phyloP scores from a whole-genome alignment of 208 protist species.

The Trypanosoma grayi region DNA sequence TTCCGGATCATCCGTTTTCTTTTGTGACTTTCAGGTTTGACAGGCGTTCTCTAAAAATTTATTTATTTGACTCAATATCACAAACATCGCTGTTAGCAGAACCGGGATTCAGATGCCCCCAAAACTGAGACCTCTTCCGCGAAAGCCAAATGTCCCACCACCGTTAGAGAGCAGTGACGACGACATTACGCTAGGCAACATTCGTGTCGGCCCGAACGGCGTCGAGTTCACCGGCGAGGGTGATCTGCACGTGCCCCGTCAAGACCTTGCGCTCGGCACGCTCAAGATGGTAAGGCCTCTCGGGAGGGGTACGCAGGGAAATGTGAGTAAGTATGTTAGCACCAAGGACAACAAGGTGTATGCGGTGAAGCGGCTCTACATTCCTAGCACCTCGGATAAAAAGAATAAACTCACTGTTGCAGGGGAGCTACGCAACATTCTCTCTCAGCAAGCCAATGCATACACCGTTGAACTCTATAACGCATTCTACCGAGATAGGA shows the following conservation, averaged over 20 bases:
- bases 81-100: not conserved
- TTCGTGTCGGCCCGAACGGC: slow-evolving; percentile 60
- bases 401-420: slow-evolving; percentile 71
- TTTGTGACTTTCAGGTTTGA: not conserved
- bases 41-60: no score
- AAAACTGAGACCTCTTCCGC: slow-evolving; percentile 65
- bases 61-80: no score
- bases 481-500: slow-evolving; percentile 71
- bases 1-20: not conserved
- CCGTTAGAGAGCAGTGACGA: slow-evolving; percentile 35
- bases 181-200: slow-evolving; percentile 73
- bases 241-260: slow-evolving; percentile 64
- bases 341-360: slow-evolving; percentile 40
- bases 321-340: slow-evolving; percentile 69
- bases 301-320: slow-evolving; percentile 73
- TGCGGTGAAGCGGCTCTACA: slow-evolving; percentile 78
- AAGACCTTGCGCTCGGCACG: slow-evolving; percentile 62
- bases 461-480: slow-evolving; percentile 85
- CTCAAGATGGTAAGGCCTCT: slow-evolving; percentile 46
- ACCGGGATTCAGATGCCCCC: slow-evolving; percentile 44
- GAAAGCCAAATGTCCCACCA: slow-evolving; percentile 39
- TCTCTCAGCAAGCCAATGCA: slow-evolving; percentile 57
- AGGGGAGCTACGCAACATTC: slow-evolving; percentile 82
- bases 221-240: slow-evolving; percentile 80
- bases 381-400: slow-evolving; percentile 54